Evolutionary conservation across 2,329 filamentous ascomycete genomes (phyloP).

Genomic region (Corinectria fuckeliana): DNA sequence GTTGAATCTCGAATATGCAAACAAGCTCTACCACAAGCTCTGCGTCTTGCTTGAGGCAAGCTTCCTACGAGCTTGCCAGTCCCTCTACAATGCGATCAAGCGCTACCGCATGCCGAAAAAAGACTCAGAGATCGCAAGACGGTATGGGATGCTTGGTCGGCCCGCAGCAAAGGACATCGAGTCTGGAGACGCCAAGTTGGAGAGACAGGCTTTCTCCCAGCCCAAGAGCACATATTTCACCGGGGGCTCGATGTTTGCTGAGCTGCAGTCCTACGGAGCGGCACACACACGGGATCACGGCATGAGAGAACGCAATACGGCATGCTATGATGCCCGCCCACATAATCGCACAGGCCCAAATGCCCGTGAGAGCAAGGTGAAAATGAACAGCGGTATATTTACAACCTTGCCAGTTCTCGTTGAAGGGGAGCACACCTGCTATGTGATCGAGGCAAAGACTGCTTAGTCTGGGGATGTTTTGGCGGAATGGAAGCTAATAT

Average conservation of each 20-base stretch:
- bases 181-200: background rate
- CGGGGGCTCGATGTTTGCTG: background rate
- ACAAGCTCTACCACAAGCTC: no score
- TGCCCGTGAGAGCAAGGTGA: background rate
- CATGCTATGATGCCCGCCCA: no score
- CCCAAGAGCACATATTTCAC: background rate
- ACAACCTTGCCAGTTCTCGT: background rate
- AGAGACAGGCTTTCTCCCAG: background rate
- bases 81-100: background rate
- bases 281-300: background rate
- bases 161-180: background rate
- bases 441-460: background rate
- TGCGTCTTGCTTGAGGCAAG: background rate
- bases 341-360: background rate
- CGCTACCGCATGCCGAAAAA: background rate
- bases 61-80: no score
- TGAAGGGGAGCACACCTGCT: background rate
- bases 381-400: background rate
- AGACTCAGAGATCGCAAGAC: background rate
- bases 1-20: background rate
- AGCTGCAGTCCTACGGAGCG: background rate
- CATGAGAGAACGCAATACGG: no score
- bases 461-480: background rate
- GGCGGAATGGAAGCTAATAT: background rate
- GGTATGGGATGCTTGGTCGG: background rate